Evolutionary conservation across 192 early-diverging fungal species (phyloP).

Genomic region (Geranomyces variabilis): DNA sequence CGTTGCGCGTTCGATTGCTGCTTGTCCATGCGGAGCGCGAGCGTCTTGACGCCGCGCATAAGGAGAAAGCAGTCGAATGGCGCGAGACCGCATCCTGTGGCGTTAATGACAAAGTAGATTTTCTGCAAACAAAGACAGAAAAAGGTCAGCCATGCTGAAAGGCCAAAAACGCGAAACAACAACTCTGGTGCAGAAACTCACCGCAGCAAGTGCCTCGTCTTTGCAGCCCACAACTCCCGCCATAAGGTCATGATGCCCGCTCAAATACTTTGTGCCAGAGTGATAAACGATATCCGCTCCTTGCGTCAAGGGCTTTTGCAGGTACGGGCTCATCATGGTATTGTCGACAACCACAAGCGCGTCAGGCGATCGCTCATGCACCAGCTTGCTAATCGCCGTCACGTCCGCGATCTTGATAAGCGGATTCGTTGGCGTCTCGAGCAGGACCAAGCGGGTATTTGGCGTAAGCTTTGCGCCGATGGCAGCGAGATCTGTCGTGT

Average conservation of each 20-base stretch:
- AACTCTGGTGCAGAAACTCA: conserved; percentile 39
- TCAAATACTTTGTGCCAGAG: conserved; percentile 96
- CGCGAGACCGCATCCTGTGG: conserved; percentile 84
- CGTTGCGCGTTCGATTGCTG: conserved; percentile 81
- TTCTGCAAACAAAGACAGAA: conserved; percentile 46
- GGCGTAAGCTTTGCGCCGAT: conserved; percentile 70
- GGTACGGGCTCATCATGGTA: conserved; percentile 98
- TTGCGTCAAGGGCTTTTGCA: conserved; percentile 84
- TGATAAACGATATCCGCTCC: conserved; percentile 95
- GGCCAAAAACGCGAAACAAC: not conserved
- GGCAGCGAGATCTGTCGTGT: conserved; percentile 73
- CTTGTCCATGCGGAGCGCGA: conserved; percentile 94
- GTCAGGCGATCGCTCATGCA: conserved; percentile 73
- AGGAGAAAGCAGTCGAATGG: conserved; percentile 95
- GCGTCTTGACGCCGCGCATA: conserved; percentile 92
- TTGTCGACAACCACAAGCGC: conserved; percentile 95
- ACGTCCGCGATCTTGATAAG: conserved; percentile 94
- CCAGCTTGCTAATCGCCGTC: conserved; percentile 69
- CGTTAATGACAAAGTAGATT: conserved; percentile 93
- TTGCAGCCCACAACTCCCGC: conserved; percentile 91
- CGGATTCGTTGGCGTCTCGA: conserved; percentile 97
- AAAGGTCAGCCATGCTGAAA: not conserved
- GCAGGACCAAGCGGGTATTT: conserved; percentile 82
- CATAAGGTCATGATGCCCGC: conserved; percentile 98
- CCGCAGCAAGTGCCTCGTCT: conserved; percentile 71